phyloP scores from a whole-genome alignment of 345 rosid species.

The Hibiscus syriacus region DNA sequence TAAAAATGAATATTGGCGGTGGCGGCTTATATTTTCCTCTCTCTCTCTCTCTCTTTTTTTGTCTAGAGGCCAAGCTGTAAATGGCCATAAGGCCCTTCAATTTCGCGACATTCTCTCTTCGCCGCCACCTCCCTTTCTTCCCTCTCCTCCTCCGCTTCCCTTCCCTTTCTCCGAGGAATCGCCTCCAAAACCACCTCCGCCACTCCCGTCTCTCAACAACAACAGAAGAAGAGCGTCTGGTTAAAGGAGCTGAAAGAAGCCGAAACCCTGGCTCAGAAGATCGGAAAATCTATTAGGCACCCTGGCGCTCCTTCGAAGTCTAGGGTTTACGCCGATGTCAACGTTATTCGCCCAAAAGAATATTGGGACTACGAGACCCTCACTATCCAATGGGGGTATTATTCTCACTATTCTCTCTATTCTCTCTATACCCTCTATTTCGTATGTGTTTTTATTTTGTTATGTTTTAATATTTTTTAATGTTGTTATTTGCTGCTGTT shows the following conservation, averaged over 20 bases:
- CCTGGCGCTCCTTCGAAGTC: slow-evolving; percentile 94
- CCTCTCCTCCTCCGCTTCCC: background rate
- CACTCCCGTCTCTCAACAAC: slow-evolving; percentile 5
- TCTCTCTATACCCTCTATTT: background rate
- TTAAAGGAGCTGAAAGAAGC: slow-evolving; percentile 21
- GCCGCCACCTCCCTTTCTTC: slow-evolving; percentile 2
- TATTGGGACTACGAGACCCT: slow-evolving; percentile 72
- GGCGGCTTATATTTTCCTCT: background rate
- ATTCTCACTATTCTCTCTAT: slow-evolving; percentile 2
- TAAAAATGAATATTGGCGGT: background rate
- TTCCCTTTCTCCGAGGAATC: slow-evolving; percentile 18
- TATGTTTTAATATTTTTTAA: background rate
- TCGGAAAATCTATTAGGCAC: slow-evolving; percentile 77
- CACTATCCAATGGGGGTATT: slow-evolving; percentile 83
- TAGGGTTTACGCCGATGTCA: slow-evolving; percentile 89
- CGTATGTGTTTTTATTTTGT: background rate
- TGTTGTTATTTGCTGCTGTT: background rate
- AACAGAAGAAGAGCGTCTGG: background rate
- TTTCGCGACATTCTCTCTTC: slow-evolving; percentile 17
- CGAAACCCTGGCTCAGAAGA: slow-evolving; percentile 94
- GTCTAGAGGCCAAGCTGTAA: slow-evolving; percentile 7
- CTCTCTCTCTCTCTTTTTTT: no score
- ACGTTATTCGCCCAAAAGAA: slow-evolving; percentile 79
- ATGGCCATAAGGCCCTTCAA: slow-evolving; percentile 76
- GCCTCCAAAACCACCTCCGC: slow-evolving; percentile 29